Percentiles rank a stretch among this genome's conserved stretches.
Evolutionary conservation across 2,329 filamentous ascomycete species (phyloP).

Genomic region (Ophiostoma australiae): DNA sequence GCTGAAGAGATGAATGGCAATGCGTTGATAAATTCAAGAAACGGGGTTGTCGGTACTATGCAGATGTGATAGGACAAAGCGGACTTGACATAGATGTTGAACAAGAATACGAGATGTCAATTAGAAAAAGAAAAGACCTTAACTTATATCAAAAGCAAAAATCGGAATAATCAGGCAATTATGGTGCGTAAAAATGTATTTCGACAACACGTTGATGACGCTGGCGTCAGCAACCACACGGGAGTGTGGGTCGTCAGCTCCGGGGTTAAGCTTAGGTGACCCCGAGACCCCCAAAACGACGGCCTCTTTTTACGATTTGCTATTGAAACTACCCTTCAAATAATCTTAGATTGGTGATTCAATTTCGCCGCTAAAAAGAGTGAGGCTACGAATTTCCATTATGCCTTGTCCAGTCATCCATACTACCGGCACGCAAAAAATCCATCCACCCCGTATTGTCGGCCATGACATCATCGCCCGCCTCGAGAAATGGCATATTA

Average conservation of each 20-base stretch:
- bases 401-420: neutral
- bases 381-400: neutral
- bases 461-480: constrained; percentile 38
- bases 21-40: too few species aligned
- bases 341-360: neutral
- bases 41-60: neutral
- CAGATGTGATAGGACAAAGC: neutral
- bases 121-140: neutral
- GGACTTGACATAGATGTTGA: neutral
- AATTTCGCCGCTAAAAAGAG: neutral
- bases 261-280: constrained; percentile 14
- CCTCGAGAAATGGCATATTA: constrained; percentile 37
- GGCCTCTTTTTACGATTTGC: neutral
- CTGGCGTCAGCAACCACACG: constrained; percentile 14
- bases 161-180: neutral
- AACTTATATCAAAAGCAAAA: neutral
- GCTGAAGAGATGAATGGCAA: neutral
- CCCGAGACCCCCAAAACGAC: neutral
- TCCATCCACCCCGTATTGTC: constrained; percentile 38
- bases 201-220: neutral
- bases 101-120: neutral
- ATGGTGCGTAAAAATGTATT: neutral
- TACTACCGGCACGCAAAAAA: constrained; percentile 30
- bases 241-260: neutral
- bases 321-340: neutral